Conservation (phyloP, 2,329 filamentous ascomycete species). For the Cadophora sp. region DNA sequence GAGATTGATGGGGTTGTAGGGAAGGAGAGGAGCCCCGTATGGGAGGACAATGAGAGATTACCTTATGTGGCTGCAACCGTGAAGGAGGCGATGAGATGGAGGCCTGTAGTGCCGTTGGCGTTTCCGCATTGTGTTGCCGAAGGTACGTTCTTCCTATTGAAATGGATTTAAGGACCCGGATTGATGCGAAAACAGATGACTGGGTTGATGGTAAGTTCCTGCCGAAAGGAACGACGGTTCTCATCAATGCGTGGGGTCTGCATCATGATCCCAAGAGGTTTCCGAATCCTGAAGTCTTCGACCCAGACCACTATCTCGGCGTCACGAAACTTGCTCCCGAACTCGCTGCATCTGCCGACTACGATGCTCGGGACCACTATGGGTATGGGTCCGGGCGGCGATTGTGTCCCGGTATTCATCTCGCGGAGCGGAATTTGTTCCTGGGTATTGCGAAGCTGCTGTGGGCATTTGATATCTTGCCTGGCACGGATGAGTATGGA, state of each 20-base stretch:
- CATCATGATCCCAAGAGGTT: conserved; percentile 47
- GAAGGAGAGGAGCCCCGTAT: conserved; percentile 50
- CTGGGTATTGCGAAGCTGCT: conserved; percentile 18
- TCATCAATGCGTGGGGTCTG: conserved; percentile 48
- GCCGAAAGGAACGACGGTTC: conserved; percentile 48
- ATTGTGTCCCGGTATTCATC: conserved; percentile 64
- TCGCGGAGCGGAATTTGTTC: conserved; percentile 21
- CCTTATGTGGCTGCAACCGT: conserved; percentile 52
- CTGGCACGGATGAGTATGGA: conserved; percentile 30
- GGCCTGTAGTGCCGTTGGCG: conserved; percentile 46
- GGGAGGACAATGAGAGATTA: conserved; percentile 51
- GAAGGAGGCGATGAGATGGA: conserved; percentile 52
- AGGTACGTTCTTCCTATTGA: neutral
- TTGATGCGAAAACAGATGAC: conserved; percentile 11
- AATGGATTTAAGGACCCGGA: neutral
- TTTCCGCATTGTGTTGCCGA: conserved; percentile 43
- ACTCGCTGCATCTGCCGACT: conserved; percentile 60
- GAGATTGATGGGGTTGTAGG: conserved; percentile 57
- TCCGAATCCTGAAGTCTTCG: conserved; percentile 49
- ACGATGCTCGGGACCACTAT: conserved; percentile 48
- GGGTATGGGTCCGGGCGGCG: conserved; percentile 48
- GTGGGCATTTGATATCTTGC: conserved; percentile 36
- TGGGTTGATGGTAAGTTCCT: conserved; percentile 49
- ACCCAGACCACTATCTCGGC: conserved; percentile 48
- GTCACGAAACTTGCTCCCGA: conserved; percentile 18